Evolutionary conservation across 805 yeast genomes (phyloP), one percentile per base, ranked within the genome.

Genomic region (Candida corydali): DNA sequence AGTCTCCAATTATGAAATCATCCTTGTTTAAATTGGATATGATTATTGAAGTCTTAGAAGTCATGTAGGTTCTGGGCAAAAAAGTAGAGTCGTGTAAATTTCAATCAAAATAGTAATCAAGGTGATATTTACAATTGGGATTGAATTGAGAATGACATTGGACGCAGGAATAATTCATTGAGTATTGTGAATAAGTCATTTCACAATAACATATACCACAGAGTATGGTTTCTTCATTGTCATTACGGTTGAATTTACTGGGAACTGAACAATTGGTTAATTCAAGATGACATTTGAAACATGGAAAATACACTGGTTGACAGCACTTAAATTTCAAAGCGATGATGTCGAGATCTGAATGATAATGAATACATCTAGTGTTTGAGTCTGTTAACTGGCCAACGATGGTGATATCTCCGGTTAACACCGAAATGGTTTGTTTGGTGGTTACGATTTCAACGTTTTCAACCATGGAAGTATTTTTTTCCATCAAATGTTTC

Each of bases 261-360:
- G n/a, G n/a, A n/a, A n/a, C n/a, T n/a, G n/a, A n/a, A 28, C 50
- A 57, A n/a, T 34, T 29, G 5, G 41, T 26, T 20, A 28, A 34
- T 22, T 46, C 50, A 15, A 43, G 42, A 41, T 67, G 73, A 46
- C 73, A 67, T 43, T 62, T 40, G 45, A 47, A 61, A 47, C 73
- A 67, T 3, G 71, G 69, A 41, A 51, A 67, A 39, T 56, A 67
- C 11, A 36, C 32, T 20, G 7, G 8, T 20, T 20, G 7, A 41
- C 73, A 67, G 47, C 73, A 67, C 40, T 52, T 51, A 44, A 61
- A 65, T 39, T 61, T 63, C 30, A 67, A 44, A 9, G 71, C 71
- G 3, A 67, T 59, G 8, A 67, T 51, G 43, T 67, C 73, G 2
- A 60, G 48, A 3, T 26, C 34, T 29, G 54, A 41, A 34, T 61